These are phyloP conservation scores for Cryomyces antarcticus DNA, from an alignment of 495 filamentous ascomycete species.

Conservation along the genomic window DNA sequence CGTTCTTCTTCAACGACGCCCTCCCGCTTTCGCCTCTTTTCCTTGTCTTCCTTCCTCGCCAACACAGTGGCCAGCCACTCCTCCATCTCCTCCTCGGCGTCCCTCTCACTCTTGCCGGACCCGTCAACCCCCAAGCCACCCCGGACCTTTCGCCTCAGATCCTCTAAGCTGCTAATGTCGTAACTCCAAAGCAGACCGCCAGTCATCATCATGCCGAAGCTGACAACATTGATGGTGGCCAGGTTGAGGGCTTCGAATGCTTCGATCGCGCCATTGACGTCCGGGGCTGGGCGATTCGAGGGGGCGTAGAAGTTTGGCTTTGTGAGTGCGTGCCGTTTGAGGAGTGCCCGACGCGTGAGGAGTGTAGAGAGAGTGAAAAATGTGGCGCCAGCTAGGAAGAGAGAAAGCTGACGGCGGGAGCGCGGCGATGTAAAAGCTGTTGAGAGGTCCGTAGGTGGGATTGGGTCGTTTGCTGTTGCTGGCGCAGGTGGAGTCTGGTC, in stretches of 20 bases:
- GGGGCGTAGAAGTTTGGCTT: constrained; percentile 47
- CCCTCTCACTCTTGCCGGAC: constrained; percentile 23
- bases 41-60: constrained; percentile 29
- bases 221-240: constrained; percentile 63
- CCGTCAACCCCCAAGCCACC: too few species aligned
- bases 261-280: constrained; percentile 31
- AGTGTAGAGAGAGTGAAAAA: constrained; percentile 49
- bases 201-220: constrained; percentile 42
- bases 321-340: constrained; percentile 28
- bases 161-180: constrained; percentile 49
- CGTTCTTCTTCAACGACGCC: neutral
- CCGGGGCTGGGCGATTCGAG: constrained; percentile 24
- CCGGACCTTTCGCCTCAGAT: constrained; percentile 34
- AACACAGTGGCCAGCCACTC: constrained; percentile 48
- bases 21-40: constrained; percentile 13
- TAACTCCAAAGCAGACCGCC: constrained; percentile 51
- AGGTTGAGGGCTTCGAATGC: constrained; percentile 62
- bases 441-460: constrained; percentile 5
- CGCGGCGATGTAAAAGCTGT: constrained; percentile 19
- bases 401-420: constrained; percentile 28
- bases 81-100: constrained; percentile 38
- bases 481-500: constrained; percentile 1
- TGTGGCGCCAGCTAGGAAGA: constrained; percentile 50
- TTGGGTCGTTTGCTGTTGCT: constrained; percentile 1
- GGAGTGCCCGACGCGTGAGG: constrained; percentile 48